Evolutionary conservation across 495 filamentous ascomycete genomes (phyloP).

Genomic region (Cairneyella variabilis): DNA sequence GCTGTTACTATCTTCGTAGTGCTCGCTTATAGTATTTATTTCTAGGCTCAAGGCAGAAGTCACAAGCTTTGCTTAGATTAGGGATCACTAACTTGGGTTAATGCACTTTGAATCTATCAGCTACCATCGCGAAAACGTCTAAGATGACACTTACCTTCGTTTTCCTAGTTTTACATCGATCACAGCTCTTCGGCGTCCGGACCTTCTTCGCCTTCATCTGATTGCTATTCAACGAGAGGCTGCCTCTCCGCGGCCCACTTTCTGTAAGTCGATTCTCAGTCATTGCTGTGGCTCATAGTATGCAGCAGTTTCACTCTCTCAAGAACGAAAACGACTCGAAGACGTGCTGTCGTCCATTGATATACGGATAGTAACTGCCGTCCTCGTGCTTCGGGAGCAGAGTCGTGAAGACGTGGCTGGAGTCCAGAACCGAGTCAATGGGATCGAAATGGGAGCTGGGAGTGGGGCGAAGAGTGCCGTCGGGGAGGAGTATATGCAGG

Average conservation of each 20-base stretch:
- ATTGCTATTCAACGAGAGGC: neutral
- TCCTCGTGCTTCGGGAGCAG: too few species aligned
- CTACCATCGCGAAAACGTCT: neutral
- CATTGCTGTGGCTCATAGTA: constrained; percentile 1
- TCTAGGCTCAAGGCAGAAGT: too few species aligned
- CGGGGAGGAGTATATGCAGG: too few species aligned
- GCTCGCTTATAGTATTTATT: neutral
- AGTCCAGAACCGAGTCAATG: too few species aligned
- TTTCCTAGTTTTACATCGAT: constrained; percentile 22
- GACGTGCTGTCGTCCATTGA: too few species aligned
- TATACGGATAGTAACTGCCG: too few species aligned
- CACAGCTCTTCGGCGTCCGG: constrained; percentile 21
- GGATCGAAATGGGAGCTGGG: too few species aligned
- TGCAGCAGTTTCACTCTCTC: too few species aligned
- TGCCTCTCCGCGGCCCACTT: neutral
- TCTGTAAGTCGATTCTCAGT: constrained; percentile 1
- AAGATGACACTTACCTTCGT: constrained; percentile 12
- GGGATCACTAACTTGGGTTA: constrained; percentile 7
- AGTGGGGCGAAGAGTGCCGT: too few species aligned
- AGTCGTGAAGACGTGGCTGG: too few species aligned
- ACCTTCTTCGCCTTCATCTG: constrained; percentile 10
- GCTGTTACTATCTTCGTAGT: neutral
- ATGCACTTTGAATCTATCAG: constrained; percentile 13
- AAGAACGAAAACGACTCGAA: too few species aligned
- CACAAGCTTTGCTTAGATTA: too few species aligned